A percentile compares a stretch with the other conserved stretches of the same genome.
Evolutionary conservation across 208 protist genomes (phyloP).

Genomic region (Polymyxa betae): DNA sequence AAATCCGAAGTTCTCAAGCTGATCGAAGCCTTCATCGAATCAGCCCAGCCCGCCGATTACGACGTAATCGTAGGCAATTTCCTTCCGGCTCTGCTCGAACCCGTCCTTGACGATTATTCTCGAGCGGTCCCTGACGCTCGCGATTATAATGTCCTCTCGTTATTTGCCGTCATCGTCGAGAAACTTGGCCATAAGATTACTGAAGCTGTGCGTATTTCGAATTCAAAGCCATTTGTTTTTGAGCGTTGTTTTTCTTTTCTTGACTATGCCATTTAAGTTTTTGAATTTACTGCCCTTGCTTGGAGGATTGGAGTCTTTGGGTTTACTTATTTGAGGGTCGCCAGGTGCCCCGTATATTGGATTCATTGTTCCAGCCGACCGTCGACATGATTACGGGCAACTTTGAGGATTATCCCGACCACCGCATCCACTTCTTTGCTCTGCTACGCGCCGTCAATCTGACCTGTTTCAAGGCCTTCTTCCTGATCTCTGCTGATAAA

Average conservation of each 20-base stretch:
- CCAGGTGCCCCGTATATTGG: slow-evolving; percentile 83
- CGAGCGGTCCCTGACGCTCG: slow-evolving; percentile 81
- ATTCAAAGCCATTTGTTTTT: not conserved
- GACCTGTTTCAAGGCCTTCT: slow-evolving; percentile 81
- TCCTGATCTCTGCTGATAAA: slow-evolving; percentile 71
- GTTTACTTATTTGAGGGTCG: too few relatives aligned
- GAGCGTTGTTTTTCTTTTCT: too few relatives aligned
- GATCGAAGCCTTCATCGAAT: slow-evolving; percentile 88
- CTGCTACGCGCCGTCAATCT: slow-evolving; percentile 91
- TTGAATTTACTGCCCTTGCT: too few relatives aligned
- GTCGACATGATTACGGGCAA: slow-evolving; percentile 94
- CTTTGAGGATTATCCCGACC: slow-evolving; percentile 92
- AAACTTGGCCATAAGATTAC: slow-evolving; percentile 78
- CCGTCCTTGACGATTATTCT: slow-evolving; percentile 93
- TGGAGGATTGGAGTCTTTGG: too few relatives aligned
- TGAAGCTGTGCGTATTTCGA: not conserved
- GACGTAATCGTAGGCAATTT: slow-evolving; percentile 75
- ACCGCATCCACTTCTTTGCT: slow-evolving; percentile 94
- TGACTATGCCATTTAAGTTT: too few relatives aligned
- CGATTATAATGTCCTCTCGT: slow-evolving; percentile 89
- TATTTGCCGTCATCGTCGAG: slow-evolving; percentile 85
- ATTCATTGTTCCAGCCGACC: slow-evolving; percentile 92
- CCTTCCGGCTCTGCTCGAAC: slow-evolving; percentile 89
- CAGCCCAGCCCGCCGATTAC: slow-evolving; percentile 62
- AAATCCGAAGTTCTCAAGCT: slow-evolving; percentile 93